phyloP scores from a whole-genome alignment of 2,329 filamentous ascomycete species.

The Pseudogymnoascus sp. region DNA sequence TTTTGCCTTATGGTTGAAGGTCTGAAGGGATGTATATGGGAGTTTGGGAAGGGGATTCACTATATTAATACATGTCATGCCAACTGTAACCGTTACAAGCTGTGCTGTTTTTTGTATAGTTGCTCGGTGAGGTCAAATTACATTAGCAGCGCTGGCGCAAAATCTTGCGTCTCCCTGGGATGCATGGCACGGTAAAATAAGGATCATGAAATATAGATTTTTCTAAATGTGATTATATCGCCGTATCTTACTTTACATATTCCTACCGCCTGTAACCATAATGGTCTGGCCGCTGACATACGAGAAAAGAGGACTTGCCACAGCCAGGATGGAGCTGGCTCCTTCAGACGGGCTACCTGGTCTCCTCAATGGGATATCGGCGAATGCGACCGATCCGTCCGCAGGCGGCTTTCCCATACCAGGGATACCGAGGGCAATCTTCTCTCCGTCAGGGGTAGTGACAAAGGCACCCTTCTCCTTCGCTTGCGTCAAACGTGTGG shows the following conservation, averaged over 20 bases:
- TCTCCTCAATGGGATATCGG: slow-evolving; percentile 71
- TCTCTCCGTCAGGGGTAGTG: slow-evolving; percentile 64
- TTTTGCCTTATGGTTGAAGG: slow-evolving; percentile 67
- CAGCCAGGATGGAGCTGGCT: slow-evolving; percentile 65
- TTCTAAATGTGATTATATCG: background rate
- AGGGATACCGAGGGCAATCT: slow-evolving; percentile 67
- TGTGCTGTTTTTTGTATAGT: background rate
- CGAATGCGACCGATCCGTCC: slow-evolving; percentile 36
- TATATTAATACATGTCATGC: slow-evolving; percentile 5
- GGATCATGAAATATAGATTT: background rate
- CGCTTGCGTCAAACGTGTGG: slow-evolving; percentile 69
- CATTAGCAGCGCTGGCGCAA: background rate
- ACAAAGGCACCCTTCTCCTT: slow-evolving; percentile 81
- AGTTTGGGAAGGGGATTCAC: background rate
- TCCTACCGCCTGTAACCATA: slow-evolving; percentile 70
- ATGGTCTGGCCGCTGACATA: slow-evolving; percentile 86
- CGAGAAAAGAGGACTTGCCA: slow-evolving; percentile 72
- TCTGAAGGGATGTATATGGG: slow-evolving; percentile 35
- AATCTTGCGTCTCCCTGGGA: background rate
- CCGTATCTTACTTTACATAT: slow-evolving; percentile 36
- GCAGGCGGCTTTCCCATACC: slow-evolving; percentile 42
- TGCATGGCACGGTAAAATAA: background rate
- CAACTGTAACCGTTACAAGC: background rate
- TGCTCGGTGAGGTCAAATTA: background rate
- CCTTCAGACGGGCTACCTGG: slow-evolving; percentile 74